Percentiles rank a stretch among this genome's conserved stretches.
These are phyloP conservation scores for Myxozyma monticola DNA, from an alignment of 805 yeast species.

Conservation along the genomic window DNA sequence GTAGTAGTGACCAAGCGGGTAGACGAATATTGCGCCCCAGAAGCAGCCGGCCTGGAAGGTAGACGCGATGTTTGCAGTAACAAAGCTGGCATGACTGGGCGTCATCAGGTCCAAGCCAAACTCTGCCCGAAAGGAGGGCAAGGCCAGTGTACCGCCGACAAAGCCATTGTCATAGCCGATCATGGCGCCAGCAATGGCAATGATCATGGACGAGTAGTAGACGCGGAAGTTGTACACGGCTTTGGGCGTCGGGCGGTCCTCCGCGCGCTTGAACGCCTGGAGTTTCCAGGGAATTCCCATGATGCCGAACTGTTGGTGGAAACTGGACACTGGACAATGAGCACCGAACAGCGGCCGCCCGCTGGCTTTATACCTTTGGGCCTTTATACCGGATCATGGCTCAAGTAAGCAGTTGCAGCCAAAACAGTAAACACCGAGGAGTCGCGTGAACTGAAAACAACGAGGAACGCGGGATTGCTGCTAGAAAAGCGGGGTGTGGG, in stretches of 20 bases:
- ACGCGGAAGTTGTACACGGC: constrained; percentile 50
- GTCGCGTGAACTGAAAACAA: background rate
- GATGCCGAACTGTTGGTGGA: too few species aligned
- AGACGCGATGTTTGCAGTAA: constrained; percentile 53
- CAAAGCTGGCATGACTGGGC: constrained; percentile 19
- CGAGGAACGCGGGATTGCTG: too few species aligned
- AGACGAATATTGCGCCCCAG: constrained; percentile 43
- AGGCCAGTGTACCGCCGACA: constrained; percentile 52
- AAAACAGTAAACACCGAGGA: background rate
- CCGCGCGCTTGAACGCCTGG: constrained; percentile 19
- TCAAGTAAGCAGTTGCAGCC: background rate
- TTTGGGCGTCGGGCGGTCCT: constrained; percentile 41
- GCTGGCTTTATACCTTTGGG: background rate
- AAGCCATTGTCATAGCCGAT: constrained; percentile 59
- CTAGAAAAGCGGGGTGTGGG: too few species aligned
- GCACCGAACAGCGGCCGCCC: too few species aligned
- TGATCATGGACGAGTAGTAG: constrained; percentile 46
- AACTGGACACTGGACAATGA: too few species aligned
- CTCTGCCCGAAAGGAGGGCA: constrained; percentile 46
- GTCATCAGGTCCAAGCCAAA: constrained; percentile 46
- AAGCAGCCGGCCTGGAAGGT: constrained; percentile 13
- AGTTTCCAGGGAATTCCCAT: too few species aligned
- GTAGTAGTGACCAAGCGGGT: constrained; percentile 55
- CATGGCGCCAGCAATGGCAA: constrained; percentile 52
- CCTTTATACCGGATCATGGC: background rate